A percentile compares a stretch with the other conserved stretches of the same genome.
Conservation (phyloP, 331 rosid species). For the Spiraea crenata region DNA sequence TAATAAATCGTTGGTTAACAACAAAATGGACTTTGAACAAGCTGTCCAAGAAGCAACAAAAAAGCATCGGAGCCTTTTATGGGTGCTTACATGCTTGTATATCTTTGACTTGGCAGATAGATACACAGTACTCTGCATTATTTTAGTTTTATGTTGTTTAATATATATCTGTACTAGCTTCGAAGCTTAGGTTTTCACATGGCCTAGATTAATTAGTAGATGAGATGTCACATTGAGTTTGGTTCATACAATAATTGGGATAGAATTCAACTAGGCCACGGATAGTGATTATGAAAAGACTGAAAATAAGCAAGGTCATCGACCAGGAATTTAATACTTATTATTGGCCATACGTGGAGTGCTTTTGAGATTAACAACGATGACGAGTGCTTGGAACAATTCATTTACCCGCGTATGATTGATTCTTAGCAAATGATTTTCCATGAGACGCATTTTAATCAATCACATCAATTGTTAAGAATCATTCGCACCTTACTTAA, state of each 20-base stretch:
- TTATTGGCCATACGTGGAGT: no score
- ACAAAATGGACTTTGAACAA: slow-evolving; percentile 29
- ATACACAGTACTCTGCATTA: slow-evolving; percentile 21
- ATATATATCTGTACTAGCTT: slow-evolving; percentile 22
- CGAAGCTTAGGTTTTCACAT: slow-evolving; percentile 38
- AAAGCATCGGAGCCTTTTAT: slow-evolving; percentile 7
- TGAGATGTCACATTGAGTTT: slow-evolving; percentile 35
- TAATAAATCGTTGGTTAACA: slow-evolving; percentile 9
- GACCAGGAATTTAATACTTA: no score
- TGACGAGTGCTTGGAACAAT: no score
- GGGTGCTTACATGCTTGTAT: slow-evolving; percentile 19
- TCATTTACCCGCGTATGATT: no score
- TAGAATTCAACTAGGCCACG: slow-evolving; percentile 23
- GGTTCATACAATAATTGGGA: slow-evolving; percentile 11
- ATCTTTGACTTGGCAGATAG: slow-evolving; percentile 39
- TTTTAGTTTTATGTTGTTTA: slow-evolving; percentile 8
- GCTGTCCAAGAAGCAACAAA: slow-evolving; percentile 33
- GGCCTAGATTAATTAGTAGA: slow-evolving; percentile 26
- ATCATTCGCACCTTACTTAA: no score
- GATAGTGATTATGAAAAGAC: slow-evolving; percentile 14
- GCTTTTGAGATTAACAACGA: no score
- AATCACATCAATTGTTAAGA: no score
- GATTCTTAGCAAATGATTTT: no score
- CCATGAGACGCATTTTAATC: no score
- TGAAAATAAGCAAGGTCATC: neutral